Conservation (phyloP, 1,139 yeast species). For the Chernovozyma sophiae-reginae region DNA sequence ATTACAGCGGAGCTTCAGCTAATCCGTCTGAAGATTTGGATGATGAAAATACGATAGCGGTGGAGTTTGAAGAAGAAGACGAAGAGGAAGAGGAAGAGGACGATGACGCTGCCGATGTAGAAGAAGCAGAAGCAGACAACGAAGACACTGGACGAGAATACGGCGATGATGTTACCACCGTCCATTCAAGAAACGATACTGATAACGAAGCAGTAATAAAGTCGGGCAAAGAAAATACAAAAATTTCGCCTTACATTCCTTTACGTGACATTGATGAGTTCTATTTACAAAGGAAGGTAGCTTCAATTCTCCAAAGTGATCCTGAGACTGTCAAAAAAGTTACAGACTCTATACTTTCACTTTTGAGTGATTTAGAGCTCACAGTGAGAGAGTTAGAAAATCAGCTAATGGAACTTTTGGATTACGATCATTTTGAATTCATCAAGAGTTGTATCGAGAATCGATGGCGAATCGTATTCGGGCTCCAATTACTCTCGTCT, state of each 20-base stretch:
- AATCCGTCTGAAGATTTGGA: slow-evolving; percentile 24
- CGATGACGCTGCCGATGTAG: slow-evolving; percentile 12
- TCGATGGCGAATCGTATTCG: slow-evolving; percentile 52
- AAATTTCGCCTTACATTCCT: slow-evolving; percentile 9
- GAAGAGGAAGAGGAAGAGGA: slow-evolving; percentile 15
- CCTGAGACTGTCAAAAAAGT: slow-evolving; percentile 14
- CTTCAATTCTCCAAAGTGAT: slow-evolving; percentile 7
- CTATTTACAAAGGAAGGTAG: slow-evolving; percentile 21
- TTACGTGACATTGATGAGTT: slow-evolving; percentile 21
- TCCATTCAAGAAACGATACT: slow-evolving; percentile 15
- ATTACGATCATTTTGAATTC: slow-evolving; percentile 47
- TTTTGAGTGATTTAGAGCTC: slow-evolving; percentile 17
- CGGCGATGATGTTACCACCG: slow-evolving; percentile 12
- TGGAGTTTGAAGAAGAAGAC: slow-evolving; percentile 27
- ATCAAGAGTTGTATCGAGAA: slow-evolving; percentile 50
- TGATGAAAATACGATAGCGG: slow-evolving; percentile 18
- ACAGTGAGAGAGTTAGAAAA: slow-evolving; percentile 47
- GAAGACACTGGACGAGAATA: slow-evolving; percentile 14
- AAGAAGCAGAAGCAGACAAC: slow-evolving; percentile 19
- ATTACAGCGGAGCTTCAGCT: slow-evolving; percentile 32
- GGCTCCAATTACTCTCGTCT: slow-evolving; percentile 40
- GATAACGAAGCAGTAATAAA: slow-evolving; percentile 2
- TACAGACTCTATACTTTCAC: slow-evolving; percentile 10
- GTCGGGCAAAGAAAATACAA: background rate
- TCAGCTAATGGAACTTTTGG: slow-evolving; percentile 47